Evolutionary conservation across 805 yeast genomes (phyloP), one percentile per base, ranked within the genome.

Genomic region (Wickerhamiella occidentalis): DNA sequence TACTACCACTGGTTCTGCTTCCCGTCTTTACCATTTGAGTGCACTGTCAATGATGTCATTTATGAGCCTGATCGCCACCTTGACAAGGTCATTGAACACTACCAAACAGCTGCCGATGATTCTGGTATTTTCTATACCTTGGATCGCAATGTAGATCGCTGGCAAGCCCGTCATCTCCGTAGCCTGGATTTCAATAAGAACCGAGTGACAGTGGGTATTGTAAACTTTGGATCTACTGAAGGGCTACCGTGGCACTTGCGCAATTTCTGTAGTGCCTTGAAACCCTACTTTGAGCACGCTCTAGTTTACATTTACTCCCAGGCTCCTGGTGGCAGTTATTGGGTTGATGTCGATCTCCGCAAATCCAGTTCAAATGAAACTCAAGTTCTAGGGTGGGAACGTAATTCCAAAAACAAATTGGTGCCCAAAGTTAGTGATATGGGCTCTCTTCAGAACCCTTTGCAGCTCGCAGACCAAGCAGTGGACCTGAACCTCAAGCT

Each of bases 1-100:
- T 90, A 82, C 61, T 82, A 76, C 59, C 88, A 92, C 65, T 94
- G 99, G 98, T 74, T 85, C 55, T 82, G 85, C 13, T 78, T 78
- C 54, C 96, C 98, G 0, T 66, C 76, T 1, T 62, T 58, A 13
- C 42, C 41, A n/a, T 37, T 37, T 11, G 25, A 23, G n/a, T 4
- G 28, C 29, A 17, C 37, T 3, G 15, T 36, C 28, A 25, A 22
- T 18, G 28, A 28, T 13, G 37, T 45, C 4, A 29, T 13, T 40
- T 4, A 13, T 9, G 26, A 13, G 17, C 26, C 22, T n/a, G 48
- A 45, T 7, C 21, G 6, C 15, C 36, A 36, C 13, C 30, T 45
- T 15, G 43, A 52, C 48, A n/a, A 6, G 13, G 41, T 40, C n/a
- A 46, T 45, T 22, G 46, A 18, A 19, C 21, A 6, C 22, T 30